These are phyloP conservation scores for Solanum etuberosum DNA, from an alignment of 257 asterid species.

Conservation along the genomic window DNA sequence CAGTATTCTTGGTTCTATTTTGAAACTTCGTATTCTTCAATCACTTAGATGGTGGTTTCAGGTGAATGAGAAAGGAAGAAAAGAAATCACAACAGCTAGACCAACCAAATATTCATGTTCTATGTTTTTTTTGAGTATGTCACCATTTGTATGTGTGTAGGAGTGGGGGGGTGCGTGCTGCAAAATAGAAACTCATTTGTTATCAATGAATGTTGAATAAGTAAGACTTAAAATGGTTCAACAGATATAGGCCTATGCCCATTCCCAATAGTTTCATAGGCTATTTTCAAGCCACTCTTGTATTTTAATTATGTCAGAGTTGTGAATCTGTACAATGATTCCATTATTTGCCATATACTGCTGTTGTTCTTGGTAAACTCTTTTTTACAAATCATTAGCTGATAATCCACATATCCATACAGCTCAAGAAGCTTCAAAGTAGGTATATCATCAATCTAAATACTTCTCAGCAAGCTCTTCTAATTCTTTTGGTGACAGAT, in stretches of 20 bases:
- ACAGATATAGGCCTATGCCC: background rate
- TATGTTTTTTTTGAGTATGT: background rate
- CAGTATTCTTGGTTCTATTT: background rate
- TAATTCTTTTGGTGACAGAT: background rate
- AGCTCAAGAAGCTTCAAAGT: constrained; percentile 2
- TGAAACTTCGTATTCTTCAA: background rate
- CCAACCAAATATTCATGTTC: background rate
- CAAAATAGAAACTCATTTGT: background rate
- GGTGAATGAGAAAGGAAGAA: background rate
- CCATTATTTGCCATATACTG: background rate
- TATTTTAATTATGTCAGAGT: background rate
- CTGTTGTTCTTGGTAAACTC: background rate
- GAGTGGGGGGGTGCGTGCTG: background rate
- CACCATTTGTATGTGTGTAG: background rate
- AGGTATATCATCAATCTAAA: background rate
- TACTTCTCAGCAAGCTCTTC: background rate
- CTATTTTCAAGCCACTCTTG: background rate
- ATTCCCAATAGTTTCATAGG: background rate
- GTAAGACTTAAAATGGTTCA: background rate
- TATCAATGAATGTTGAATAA: background rate
- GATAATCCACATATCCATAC: constrained; percentile 3
- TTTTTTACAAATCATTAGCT: constrained; percentile 9
- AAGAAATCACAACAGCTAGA: background rate
- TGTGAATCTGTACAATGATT: no score
- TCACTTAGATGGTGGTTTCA: background rate